phyloP scores from a whole-genome alignment of 306 rosid genomes.

The Vigna trinervia region DNA sequence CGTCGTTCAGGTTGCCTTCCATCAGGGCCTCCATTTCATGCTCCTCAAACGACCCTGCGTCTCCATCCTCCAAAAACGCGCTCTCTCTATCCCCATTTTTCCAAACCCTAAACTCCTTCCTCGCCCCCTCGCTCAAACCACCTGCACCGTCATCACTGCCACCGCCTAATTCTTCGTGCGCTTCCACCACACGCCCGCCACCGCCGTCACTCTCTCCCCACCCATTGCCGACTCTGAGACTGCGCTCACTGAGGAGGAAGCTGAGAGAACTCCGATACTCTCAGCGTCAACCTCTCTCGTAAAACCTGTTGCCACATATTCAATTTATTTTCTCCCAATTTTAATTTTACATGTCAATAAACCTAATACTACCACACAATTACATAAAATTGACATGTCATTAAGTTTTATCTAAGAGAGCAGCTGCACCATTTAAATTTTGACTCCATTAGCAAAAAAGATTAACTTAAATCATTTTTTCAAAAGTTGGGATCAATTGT shows the following conservation, averaged over 20 bases:
- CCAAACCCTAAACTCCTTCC: constrained; percentile 55
- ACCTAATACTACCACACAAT: no score
- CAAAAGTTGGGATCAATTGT: no score
- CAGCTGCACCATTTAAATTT: no score
- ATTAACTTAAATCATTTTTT: no score
- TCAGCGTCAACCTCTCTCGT: constrained; percentile 42
- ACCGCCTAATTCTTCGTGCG: constrained; percentile 77
- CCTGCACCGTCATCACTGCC: constrained; percentile 69
- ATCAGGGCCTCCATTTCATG: constrained; percentile 47
- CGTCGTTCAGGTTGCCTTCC: constrained; percentile 46
- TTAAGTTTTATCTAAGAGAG: no score
- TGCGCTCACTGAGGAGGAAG: constrained; percentile 43
- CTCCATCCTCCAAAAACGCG: constrained; percentile 21
- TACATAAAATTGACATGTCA: no score
- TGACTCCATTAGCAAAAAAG: no score
- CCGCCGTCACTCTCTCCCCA: constrained; percentile 62
- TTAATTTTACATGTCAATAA: no score
- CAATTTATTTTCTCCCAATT: no score
- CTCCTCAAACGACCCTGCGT: constrained; percentile 24
- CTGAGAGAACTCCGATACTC: constrained; percentile 54
- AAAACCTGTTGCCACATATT: no score
- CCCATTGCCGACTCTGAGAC: constrained; percentile 50
- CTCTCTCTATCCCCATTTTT: constrained; percentile 38
- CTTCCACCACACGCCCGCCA: constrained; percentile 56
- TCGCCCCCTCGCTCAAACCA: constrained; percentile 54